phyloP scores from a whole-genome alignment of 495 filamentous ascomycete species.

The Penicillium ucsense region DNA sequence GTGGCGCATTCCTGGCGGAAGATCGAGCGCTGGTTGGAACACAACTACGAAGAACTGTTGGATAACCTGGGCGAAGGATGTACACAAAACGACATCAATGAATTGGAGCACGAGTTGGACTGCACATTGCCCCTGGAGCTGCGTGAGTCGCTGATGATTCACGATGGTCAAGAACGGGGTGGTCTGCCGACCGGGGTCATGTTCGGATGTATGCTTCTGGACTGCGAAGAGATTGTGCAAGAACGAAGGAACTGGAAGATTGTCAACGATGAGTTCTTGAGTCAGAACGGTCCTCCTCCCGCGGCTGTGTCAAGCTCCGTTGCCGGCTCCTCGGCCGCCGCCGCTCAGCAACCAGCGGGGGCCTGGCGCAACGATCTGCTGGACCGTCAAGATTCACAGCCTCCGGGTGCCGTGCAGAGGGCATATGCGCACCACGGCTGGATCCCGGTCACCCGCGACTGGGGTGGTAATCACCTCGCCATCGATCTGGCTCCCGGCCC shows the following conservation, averaged over 20 bases:
- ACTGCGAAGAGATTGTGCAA: constrained; percentile 97
- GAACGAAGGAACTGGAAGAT: constrained; percentile 95
- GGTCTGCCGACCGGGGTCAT: constrained; percentile 86
- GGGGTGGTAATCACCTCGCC: constrained; percentile 95
- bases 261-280: constrained; percentile 82
- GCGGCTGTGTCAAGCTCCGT: constrained; percentile 54
- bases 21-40: constrained; percentile 89
- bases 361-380: constrained; percentile 80
- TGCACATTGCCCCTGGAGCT: constrained; percentile 90
- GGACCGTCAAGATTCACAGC: constrained; percentile 79
- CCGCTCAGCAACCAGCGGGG: constrained; percentile 39
- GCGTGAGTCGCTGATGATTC: constrained; percentile 78
- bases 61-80: constrained; percentile 88
- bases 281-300: constrained; percentile 40
- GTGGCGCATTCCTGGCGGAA: constrained; percentile 83
- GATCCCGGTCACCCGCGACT: constrained; percentile 94
- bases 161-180: constrained; percentile 93
- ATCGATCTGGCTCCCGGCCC: constrained; percentile 91
- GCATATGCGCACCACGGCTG: constrained; percentile 90
- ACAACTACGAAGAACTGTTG: constrained; percentile 87
- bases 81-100: constrained; percentile 91
- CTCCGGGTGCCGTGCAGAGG: constrained; percentile 76
- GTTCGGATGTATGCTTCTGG: constrained; percentile 88
- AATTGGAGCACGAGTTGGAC: constrained; percentile 92
- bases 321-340: constrained; percentile 51